Percentiles rank a stretch among this genome's conserved stretches.
Conservation (phyloP, 345 rosid species). For the Trapa bicornis region DNA sequence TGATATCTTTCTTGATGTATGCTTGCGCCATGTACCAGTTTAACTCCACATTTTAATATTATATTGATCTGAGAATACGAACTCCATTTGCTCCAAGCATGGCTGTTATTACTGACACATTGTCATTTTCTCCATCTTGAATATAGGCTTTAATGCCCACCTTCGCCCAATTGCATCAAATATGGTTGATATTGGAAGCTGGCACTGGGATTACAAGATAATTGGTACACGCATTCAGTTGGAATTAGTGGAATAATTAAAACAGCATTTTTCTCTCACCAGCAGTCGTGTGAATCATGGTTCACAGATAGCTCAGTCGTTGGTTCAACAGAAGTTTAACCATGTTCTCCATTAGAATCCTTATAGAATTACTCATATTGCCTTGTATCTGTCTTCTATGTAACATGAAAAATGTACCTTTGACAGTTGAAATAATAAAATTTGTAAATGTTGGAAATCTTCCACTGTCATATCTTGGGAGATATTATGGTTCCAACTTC, state of each 20-base stretch:
- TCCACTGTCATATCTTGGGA: too few species aligned
- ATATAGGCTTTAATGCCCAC: constrained; percentile 42
- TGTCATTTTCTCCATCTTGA: constrained; percentile 1
- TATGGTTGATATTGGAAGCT: constrained; percentile 59
- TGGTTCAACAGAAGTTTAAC: constrained; percentile 58
- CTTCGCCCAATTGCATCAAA: constrained; percentile 36
- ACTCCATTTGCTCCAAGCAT: neutral
- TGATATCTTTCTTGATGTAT: neutral
- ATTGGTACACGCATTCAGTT: constrained; percentile 43
- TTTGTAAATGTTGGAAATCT: neutral
- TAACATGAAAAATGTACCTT: neutral
- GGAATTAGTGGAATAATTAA: constrained; percentile 38
- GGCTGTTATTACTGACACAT: neutral
- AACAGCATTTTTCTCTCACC: neutral
- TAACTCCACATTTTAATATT: neutral
- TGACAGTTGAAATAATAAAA: neutral
- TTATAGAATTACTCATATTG: constrained; percentile 12
- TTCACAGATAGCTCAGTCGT: constrained; percentile 22
- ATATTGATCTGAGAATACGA: neutral
- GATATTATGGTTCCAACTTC: too few species aligned
- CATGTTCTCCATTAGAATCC: constrained; percentile 5
- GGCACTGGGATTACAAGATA: constrained; percentile 75
- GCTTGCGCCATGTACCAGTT: neutral
- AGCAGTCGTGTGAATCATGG: constrained; percentile 34
- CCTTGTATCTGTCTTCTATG: neutral